Evolutionary conservation across 2,329 filamentous ascomycete genomes (phyloP), one percentile per base, ranked within the genome.

Genomic region (Trichophaea hybrida): DNA sequence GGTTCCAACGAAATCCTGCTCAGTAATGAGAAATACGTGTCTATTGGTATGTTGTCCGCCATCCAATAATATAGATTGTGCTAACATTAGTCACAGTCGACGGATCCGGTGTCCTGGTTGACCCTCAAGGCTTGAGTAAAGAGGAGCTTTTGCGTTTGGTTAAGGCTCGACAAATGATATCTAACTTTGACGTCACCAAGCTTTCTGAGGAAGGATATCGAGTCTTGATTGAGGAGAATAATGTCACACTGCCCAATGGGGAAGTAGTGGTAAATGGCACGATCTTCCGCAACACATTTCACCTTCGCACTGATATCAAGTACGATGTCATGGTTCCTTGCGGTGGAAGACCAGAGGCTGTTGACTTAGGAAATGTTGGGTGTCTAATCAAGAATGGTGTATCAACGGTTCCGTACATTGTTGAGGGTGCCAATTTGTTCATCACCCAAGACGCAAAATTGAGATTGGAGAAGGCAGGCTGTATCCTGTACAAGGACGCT

Each of bases 401-500:
- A 76, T 79, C 80, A 24, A 81, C 80, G 8, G 85, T 98, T 62
- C 90, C 91, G 0, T 98, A 94, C 75, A 93, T 98, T 57, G 91
- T 98, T 49, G 93, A 98, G 75, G 93, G 93, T 57, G 93, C 93
- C 73, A 98, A 97, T 73, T 78, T 98, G 58, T 98, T 98, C 80
- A 94, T 98, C 74, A 96, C 93, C 0, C 93, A 98, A 74, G 93
- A 98, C 69, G 91, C 91, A 68, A 97, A 97, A 77, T 80, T 97
- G 58, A 86, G 89, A 31, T 82, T 98, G 12, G 93, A 98, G 75
- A 85, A 88, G 68, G 90, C 91, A n/a, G 93, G 93, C 61, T 94
- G 88, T 70, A 82, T 97, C 68, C 75, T 98, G 44, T 96, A 89
- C 83, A 98, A 98, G 76, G 93, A 98, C 73, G 93, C 93, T 4